A percentile compares a stretch with the other conserved stretches of the same genome.
Evolutionary conservation across 768 basidiomycete species (phyloP).

Genomic region (Artomyces pyxidatus): DNA sequence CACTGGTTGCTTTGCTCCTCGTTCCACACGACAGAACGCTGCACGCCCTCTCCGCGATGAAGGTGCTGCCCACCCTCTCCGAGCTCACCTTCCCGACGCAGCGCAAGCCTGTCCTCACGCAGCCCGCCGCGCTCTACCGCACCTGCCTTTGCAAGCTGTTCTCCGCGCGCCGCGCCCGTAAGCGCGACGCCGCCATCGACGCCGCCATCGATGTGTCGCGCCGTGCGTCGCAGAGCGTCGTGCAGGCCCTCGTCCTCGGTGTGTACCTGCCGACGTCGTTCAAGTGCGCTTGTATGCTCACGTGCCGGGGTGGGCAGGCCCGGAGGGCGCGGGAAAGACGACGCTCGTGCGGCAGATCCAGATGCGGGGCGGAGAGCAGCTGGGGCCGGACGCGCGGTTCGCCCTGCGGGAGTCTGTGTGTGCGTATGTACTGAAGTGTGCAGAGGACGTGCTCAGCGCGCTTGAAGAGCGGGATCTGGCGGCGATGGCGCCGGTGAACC

Average conservation of each 20-base stretch:
- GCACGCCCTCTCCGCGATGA: too few species aligned
- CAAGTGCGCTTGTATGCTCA: neutral
- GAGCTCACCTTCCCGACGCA: too few species aligned
- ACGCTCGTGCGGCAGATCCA: neutral
- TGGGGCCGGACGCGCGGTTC: neutral
- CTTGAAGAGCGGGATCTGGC: neutral
- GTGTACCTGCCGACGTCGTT: neutral
- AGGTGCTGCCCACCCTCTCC: too few species aligned
- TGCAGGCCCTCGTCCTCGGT: neutral
- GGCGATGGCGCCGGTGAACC: neutral
- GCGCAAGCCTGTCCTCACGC: too few species aligned
- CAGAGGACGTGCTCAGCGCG: neutral
- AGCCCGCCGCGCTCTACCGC: too few species aligned
- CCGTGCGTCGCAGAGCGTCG: neutral
- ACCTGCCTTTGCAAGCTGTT: too few species aligned
- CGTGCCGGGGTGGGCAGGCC: neutral
- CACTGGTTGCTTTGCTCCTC: too few species aligned
- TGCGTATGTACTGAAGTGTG: neutral
- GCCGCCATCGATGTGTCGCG: neutral
- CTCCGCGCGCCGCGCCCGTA: neutral
- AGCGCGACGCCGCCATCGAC: neutral
- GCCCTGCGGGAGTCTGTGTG: conserved; percentile 1
- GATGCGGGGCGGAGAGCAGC: neutral
- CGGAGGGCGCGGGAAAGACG: neutral
- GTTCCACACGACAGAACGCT: too few species aligned